These are phyloP conservation scores for Dothiorella sarmentorum DNA, from an alignment of 2,329 filamentous ascomycete species.

Conservation along the genomic window DNA sequence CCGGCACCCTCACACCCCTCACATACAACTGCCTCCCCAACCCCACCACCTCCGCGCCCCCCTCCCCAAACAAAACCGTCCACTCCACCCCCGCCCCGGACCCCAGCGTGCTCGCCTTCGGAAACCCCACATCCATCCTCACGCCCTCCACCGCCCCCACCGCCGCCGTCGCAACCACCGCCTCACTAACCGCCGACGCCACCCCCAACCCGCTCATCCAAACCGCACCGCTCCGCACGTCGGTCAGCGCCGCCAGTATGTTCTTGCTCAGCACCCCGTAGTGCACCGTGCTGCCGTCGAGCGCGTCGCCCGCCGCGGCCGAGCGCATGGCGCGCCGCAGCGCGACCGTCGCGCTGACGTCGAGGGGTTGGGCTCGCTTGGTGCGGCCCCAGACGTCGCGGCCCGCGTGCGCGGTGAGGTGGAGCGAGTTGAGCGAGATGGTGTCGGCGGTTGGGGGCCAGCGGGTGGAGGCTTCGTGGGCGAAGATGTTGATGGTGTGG, in stretches of 20 bases:
- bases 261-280: constrained; percentile 69
- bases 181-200: constrained; percentile 20
- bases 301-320: constrained; percentile 57
- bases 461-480: constrained; percentile 22
- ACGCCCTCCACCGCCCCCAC: constrained; percentile 37
- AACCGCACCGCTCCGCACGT: constrained; percentile 26
- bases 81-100: constrained; percentile 52
- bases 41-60: constrained; percentile 51
- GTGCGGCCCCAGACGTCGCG: constrained; percentile 66
- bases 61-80: constrained; percentile 42
- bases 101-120: constrained; percentile 67
- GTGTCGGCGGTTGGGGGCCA: constrained; percentile 31
- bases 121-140: constrained; percentile 55
- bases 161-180: constrained; percentile 26
- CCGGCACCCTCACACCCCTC: constrained; percentile 59
- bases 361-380: constrained; percentile 58
- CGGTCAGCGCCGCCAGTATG: constrained; percentile 45
- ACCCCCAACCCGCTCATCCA: constrained; percentile 30
- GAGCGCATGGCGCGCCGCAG: constrained; percentile 57
- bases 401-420: constrained; percentile 54
- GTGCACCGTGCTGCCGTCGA: constrained; percentile 69
- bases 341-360: constrained; percentile 58
- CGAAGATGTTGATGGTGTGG: constrained; percentile 8
- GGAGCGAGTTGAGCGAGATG: constrained; percentile 62
- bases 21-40: constrained; percentile 44